A percentile compares a stretch with the other conserved stretches of the same genome.
These are phyloP conservation scores for Colletotrichum tropicicola DNA, from an alignment of 2,329 filamentous ascomycete genomes.

Conservation along the genomic window DNA sequence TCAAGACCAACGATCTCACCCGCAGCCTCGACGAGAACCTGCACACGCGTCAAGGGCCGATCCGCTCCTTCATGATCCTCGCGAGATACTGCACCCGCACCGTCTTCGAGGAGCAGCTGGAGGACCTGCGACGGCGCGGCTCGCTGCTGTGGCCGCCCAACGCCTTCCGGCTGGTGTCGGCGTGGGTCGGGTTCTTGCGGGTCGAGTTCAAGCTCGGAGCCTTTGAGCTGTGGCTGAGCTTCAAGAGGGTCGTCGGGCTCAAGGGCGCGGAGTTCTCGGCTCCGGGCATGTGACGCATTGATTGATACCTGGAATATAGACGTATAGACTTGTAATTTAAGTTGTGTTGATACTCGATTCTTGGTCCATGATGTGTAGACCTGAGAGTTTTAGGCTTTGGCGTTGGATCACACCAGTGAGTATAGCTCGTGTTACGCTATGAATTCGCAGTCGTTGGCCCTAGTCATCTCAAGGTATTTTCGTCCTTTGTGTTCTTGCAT, in stretches of 20 bases:
- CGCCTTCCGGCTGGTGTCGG: constrained; percentile 59
- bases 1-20: constrained; percentile 98
- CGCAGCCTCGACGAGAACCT: constrained; percentile 92
- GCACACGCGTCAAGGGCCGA: constrained; percentile 74
- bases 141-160: constrained; percentile 69
- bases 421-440: too few relatives aligned
- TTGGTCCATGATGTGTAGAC: not conserved
- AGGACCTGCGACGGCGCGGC: constrained; percentile 61
- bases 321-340: too few relatives aligned
- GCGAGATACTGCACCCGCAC: constrained; percentile 74
- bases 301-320: too few relatives aligned
- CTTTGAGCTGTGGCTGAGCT: constrained; percentile 69
- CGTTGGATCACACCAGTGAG: too few relatives aligned
- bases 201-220: constrained; percentile 70
- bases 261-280: constrained; percentile 27
- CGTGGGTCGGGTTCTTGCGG: constrained; percentile 66
- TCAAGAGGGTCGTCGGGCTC: constrained; percentile 57
- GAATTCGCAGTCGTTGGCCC: too few relatives aligned
- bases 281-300: constrained; percentile 27
- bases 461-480: too few relatives aligned
- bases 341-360: not conserved
- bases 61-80: constrained; percentile 73
- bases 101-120: constrained; percentile 71
- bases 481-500: too few relatives aligned
- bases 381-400: too few relatives aligned